Base-by-base conservation (phyloP, 192 early-diverging fungal genomes). In the Rhizophagus sp. region DNA sequence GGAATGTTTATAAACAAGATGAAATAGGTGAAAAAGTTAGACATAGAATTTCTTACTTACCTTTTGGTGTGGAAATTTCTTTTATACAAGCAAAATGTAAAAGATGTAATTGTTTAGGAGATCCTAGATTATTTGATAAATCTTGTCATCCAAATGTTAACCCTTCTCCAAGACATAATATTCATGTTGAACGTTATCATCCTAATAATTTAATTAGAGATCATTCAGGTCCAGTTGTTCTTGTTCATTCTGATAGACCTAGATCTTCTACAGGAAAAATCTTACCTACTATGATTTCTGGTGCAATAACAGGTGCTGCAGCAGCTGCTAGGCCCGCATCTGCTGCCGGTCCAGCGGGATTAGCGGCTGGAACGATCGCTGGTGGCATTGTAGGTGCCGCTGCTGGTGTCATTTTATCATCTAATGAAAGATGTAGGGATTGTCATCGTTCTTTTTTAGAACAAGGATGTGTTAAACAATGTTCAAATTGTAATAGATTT, bases 91-190 rank as follows among this genome's bases (percentile, higher is more conserved):
- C 65, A 33, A 27, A 33, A 67, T 67, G 65, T 30, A 33, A 13
- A 33, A 27, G 65, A 12, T 67, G 65, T 67, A 33, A 67, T 67
- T 33, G 33, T 17, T 33, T 33, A 33, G 65, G 27, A 8, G 65
- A 67, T 33, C 65, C 65, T 67, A 10, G 65, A 33, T 33, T 67
- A 33, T 67, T 67, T 67, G 33, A 67, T 19, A 67, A 67, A 13
- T 6, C 0, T 13, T 67, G 65, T 67, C 65, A 67, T 67, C 33
- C 33, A 33, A 17, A 6, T 30, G 19, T 34, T 17, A 27, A 67
- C 17, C 33, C 33, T 67, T 13, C 25, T 4, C 33, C 33, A 67
- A 67, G 13, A 15, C 65, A 67, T 30, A 67, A 27, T 33, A 27
- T 34, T 34, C 33, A 27, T 19, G 34, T 19, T 5, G 33, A 67